Conservation (phyloP, 495 filamentous ascomycete genomes). For the Trichoderma parareesei region DNA sequence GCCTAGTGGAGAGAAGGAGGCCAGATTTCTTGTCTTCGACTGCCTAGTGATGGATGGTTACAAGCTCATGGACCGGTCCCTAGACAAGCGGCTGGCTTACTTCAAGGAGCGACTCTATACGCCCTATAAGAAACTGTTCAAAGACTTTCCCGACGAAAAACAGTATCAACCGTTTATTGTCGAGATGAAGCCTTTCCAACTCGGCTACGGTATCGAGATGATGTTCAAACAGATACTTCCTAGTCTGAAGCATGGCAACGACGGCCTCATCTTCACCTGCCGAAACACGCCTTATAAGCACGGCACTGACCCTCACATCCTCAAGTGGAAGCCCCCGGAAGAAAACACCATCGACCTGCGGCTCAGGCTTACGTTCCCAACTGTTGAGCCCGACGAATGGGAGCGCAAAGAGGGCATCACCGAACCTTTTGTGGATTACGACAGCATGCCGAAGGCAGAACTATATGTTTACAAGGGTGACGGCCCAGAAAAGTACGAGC, state of each 20-base stretch:
- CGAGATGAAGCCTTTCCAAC: conserved; percentile 78
- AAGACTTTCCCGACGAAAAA: conserved; percentile 60
- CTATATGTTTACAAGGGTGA: conserved; percentile 39
- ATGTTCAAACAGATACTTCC: conserved; percentile 85
- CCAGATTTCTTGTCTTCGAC: conserved; percentile 88
- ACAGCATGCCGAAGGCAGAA: conserved; percentile 41
- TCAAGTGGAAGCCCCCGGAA: conserved; percentile 92
- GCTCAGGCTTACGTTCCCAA: conserved; percentile 66
- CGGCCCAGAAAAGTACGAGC: conserved; percentile 46
- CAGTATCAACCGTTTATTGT: conserved; percentile 67
- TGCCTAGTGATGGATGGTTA: conserved; percentile 76
- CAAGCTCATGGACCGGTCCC: conserved; percentile 62
- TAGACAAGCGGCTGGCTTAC: conserved; percentile 84
- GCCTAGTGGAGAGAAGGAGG: conserved; percentile 51
- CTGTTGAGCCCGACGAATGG: conserved; percentile 58
- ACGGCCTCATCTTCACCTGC: conserved; percentile 95
- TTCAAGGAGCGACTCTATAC: conserved; percentile 70
- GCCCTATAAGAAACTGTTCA: conserved; percentile 67
- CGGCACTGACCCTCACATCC: conserved; percentile 84
- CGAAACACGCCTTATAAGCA: conserved; percentile 73
- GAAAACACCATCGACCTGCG: conserved; percentile 94
- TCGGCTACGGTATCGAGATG: conserved; percentile 79
- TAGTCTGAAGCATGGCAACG: conserved; percentile 79
- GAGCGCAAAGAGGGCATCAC: conserved; percentile 54
- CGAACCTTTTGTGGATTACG: conserved; percentile 49